These are phyloP conservation scores for Austroboletus novae-zelandiae DNA, from an alignment of 1,284 basidiomycete genomes.

Conservation along the genomic window DNA sequence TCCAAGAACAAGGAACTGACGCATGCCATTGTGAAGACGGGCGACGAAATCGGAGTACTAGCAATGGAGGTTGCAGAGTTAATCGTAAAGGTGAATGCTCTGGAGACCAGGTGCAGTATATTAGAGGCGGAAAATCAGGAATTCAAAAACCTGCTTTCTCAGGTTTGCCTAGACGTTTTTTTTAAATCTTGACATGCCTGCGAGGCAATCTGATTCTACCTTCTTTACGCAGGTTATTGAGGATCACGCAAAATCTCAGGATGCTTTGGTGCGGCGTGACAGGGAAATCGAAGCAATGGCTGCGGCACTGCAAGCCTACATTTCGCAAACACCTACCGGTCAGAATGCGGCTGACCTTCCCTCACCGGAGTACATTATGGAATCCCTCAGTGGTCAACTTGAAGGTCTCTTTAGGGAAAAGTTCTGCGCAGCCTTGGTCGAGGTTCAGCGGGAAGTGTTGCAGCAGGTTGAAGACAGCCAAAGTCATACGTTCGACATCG, in stretches of 20 bases:
- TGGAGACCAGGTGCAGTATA: slow-evolving; percentile 27
- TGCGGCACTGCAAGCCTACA: slow-evolving; percentile 39
- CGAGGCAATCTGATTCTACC: background rate
- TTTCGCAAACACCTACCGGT: slow-evolving; percentile 32
- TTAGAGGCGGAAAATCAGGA: slow-evolving; percentile 34
- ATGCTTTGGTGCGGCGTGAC: slow-evolving; percentile 14
- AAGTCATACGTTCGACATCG: slow-evolving; percentile 34
- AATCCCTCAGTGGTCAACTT: slow-evolving; percentile 40
- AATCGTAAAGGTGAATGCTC: slow-evolving; percentile 28
- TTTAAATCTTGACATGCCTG: background rate
- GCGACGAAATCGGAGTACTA: slow-evolving; percentile 38
- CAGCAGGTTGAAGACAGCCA: slow-evolving; percentile 38
- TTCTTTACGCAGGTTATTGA: slow-evolving; percentile 14
- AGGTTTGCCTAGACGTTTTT: slow-evolving; percentile 26
- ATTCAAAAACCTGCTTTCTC: slow-evolving; percentile 25
- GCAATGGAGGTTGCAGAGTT: slow-evolving; percentile 39
- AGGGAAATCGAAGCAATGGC: slow-evolving; percentile 40
- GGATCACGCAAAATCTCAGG: slow-evolving; percentile 13
- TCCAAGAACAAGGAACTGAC: slow-evolving; percentile 19
- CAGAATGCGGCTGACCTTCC: slow-evolving; percentile 29
- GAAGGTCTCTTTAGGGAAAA: slow-evolving; percentile 37
- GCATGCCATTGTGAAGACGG: slow-evolving; percentile 24
- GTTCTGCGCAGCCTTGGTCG: slow-evolving; percentile 37
- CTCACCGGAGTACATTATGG: slow-evolving; percentile 42
- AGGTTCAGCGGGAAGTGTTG: slow-evolving; percentile 38